Percentiles rank a stretch among this genome's conserved stretches.
phyloP scores from a whole-genome alignment of 106 monocot species.

The Platanthera guangdongensis region DNA sequence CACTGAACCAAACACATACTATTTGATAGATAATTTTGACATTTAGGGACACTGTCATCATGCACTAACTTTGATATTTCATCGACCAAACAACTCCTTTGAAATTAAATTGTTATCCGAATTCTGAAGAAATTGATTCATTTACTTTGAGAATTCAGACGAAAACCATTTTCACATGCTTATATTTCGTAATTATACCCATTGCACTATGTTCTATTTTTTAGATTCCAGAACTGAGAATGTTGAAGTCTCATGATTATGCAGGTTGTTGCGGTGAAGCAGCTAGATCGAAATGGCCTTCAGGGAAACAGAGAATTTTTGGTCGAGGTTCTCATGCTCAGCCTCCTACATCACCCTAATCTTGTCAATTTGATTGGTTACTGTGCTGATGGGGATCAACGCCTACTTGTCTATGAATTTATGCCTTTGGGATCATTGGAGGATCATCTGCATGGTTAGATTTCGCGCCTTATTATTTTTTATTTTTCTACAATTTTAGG shows the following conservation, averaged over 20 bases:
- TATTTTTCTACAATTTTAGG: background rate
- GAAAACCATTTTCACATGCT: background rate
- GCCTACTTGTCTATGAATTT: constrained; percentile 7
- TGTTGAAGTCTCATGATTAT: background rate
- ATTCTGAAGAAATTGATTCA: background rate
- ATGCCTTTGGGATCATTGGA: constrained; percentile 10
- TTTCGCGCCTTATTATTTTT: background rate
- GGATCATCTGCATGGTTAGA: constrained; percentile 13
- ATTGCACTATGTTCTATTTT: background rate
- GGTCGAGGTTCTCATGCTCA: constrained; percentile 10
- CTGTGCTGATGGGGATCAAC: constrained; percentile 13
- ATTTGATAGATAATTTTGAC: too few species aligned
- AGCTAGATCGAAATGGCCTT: constrained; percentile 10
- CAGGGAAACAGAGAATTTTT: constrained; percentile 14
- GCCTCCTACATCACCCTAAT: constrained; percentile 12
- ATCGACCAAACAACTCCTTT: too few species aligned
- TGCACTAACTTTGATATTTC: too few species aligned
- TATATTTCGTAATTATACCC: background rate
- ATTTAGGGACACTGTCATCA: too few species aligned
- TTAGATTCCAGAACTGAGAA: background rate
- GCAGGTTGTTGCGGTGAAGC: constrained; percentile 13
- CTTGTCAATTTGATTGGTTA: constrained; percentile 13
- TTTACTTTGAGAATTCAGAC: background rate
- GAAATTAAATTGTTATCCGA: background rate
- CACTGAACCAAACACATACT: too few species aligned